These are phyloP conservation scores for Verticillium nonalfalfae DNA, from an alignment of 2,329 filamentous ascomycete species.

Conservation along the genomic window DNA sequence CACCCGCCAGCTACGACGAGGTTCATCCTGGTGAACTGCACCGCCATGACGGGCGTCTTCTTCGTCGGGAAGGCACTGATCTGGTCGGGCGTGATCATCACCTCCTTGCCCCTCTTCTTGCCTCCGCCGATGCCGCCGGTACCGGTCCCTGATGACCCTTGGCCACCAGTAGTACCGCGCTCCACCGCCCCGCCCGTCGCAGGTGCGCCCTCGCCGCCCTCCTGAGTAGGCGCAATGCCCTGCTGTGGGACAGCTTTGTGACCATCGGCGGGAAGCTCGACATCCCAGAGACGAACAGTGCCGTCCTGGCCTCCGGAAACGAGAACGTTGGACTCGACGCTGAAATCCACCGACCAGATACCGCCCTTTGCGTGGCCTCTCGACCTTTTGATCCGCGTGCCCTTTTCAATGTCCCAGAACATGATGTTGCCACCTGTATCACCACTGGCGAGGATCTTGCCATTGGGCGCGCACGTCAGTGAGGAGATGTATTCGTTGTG, in stretches of 20 bases:
- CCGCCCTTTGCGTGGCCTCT: conserved; percentile 90
- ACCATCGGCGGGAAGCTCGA: conserved; percentile 64
- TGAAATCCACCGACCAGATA: conserved; percentile 90
- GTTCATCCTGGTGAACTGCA: conserved; percentile 93
- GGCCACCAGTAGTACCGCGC: conserved; percentile 9
- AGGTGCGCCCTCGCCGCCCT: conserved; percentile 28
- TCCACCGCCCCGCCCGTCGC: conserved; percentile 27
- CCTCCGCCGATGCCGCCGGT: conserved; percentile 19
- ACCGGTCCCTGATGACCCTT: conserved; percentile 19
- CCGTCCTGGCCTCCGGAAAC: conserved; percentile 88
- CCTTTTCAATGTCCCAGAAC: conserved; percentile 89
- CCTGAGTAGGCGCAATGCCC: conserved; percentile 14
- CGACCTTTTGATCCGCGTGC: conserved; percentile 82
- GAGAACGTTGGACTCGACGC: conserved; percentile 83
- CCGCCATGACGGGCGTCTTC: conserved; percentile 90
- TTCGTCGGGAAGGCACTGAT: conserved; percentile 94
- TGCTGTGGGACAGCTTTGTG: conserved; percentile 44
- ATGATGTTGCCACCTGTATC: conserved; percentile 86
- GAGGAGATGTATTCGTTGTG: conserved; percentile 84
- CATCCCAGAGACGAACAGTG: conserved; percentile 92
- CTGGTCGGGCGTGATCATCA: conserved; percentile 85
- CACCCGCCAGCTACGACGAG: conserved; percentile 79
- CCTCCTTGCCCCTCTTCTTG: conserved; percentile 84
- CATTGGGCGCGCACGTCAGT: conserved; percentile 78
- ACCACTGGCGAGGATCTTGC: conserved; percentile 84